Percentiles rank a stretch among this genome's conserved stretches.
Evolutionary conservation across 106 monocot genomes (phyloP).

Genomic region (Dioscorea alata): DNA sequence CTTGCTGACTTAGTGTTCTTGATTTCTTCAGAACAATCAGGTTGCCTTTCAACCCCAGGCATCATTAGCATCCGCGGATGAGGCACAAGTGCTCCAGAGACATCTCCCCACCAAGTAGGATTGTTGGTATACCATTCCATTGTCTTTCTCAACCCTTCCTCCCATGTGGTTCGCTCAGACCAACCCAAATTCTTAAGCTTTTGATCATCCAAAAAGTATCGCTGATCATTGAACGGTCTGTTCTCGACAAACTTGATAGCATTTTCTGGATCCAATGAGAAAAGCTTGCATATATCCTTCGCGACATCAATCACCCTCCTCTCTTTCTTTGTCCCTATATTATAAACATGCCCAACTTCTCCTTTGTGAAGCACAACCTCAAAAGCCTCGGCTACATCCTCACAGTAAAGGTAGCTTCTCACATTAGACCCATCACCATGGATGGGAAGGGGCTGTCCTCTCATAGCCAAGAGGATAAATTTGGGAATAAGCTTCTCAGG

Average conservation of each 20-base stretch:
- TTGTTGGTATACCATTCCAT: constrained; percentile 47
- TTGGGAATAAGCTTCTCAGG: constrained; percentile 83
- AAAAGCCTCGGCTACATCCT: constrained; percentile 75
- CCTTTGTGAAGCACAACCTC: constrained; percentile 66
- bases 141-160: constrained; percentile 43
- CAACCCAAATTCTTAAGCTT: constrained; percentile 47
- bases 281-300: constrained; percentile 52
- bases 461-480: constrained; percentile 74
- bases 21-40: constrained; percentile 18
- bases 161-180: constrained; percentile 39
- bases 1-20: neutral
- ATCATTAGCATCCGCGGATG: constrained; percentile 54
- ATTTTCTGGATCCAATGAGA: constrained; percentile 38
- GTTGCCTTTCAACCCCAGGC: constrained; percentile 34
- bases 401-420: constrained; percentile 64
- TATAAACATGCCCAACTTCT: constrained; percentile 66
- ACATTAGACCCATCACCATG: constrained; percentile 68
- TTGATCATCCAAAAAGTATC: constrained; percentile 48
- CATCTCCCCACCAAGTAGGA: constrained; percentile 62
- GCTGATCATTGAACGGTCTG: constrained; percentile 51
- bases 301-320: constrained; percentile 69
- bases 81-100: constrained; percentile 43
- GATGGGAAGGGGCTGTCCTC: constrained; percentile 41
- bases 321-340: constrained; percentile 65
- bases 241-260: constrained; percentile 67